These are phyloP conservation scores for Blumeria hordei DNA, from an alignment of 2,329 filamentous ascomycete genomes.

Conservation along the genomic window DNA sequence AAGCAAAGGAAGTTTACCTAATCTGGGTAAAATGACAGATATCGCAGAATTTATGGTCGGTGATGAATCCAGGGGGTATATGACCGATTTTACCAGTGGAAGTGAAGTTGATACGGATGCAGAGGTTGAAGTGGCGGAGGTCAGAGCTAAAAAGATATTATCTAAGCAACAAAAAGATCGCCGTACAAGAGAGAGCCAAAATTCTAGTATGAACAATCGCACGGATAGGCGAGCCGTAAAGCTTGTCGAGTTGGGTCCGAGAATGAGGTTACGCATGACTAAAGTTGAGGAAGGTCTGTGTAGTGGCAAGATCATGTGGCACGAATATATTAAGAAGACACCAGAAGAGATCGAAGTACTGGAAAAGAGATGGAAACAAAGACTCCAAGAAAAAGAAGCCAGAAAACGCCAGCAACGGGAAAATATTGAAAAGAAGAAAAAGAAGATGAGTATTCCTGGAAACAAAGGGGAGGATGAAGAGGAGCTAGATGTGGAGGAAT, in stretches of 20 bases:
- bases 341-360: constrained; percentile 52
- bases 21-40: constrained; percentile 74
- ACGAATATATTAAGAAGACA: constrained; percentile 77
- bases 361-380: constrained; percentile 62
- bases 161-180: constrained; percentile 20
- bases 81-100: constrained; percentile 63
- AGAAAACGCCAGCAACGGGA: constrained; percentile 64
- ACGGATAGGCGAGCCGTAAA: constrained; percentile 68
- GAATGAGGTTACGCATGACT: constrained; percentile 68
- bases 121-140: constrained; percentile 66
- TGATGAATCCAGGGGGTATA: constrained; percentile 56
- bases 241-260: constrained; percentile 72
- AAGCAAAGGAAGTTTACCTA: constrained; percentile 53
- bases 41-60: constrained; percentile 84
- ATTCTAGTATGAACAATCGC: constrained; percentile 16
- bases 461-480: constrained; percentile 21
- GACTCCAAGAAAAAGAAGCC: constrained; percentile 56
- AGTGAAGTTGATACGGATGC: constrained; percentile 87
- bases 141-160: constrained; percentile 35
- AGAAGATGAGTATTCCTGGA: constrained; percentile 23
- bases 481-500: constrained; percentile 20
- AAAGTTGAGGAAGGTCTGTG: constrained; percentile 94
- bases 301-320: constrained; percentile 84
- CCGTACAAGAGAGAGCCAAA: constrained; percentile 19
- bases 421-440: constrained; percentile 71